A percentile compares a stretch with the other conserved stretches of the same genome.
phyloP scores from a whole-genome alignment of 495 filamentous ascomycete species.

The Pyronema domesticum region DNA sequence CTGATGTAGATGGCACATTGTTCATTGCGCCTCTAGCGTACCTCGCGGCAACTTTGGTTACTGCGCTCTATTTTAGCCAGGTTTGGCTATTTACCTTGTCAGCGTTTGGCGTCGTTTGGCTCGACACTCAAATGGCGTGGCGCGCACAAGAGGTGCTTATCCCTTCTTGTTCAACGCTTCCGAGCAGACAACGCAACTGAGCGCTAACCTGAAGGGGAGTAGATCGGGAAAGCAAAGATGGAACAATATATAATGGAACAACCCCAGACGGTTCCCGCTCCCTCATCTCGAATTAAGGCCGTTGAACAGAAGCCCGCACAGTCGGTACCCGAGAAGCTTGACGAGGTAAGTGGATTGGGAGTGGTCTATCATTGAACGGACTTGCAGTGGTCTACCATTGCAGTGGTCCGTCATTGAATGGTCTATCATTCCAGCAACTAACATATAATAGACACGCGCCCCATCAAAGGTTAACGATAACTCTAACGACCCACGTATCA shows the following conservation, averaged over 20 bases:
- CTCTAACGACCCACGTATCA: not conserved
- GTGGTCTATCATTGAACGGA: not conserved
- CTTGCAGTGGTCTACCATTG: not conserved
- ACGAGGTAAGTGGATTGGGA: not conserved
- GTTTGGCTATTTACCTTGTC: conserved; percentile 2
- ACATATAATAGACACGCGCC: not conserved
- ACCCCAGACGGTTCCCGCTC: not conserved
- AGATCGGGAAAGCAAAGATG: conserved; percentile 1
- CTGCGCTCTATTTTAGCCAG: conserved; percentile 1
- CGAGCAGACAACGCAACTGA: not conserved
- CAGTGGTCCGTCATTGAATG: not conserved
- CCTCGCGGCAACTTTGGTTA: not conserved
- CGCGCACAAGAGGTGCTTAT: not conserved
- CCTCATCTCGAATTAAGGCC: not conserved
- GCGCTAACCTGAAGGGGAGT: not conserved
- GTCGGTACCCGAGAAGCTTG: not conserved
- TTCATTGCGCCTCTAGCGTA: conserved; percentile 1
- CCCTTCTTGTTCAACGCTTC: not conserved
- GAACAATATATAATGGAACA: not conserved
- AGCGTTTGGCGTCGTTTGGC: conserved; percentile 4
- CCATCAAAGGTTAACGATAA: not conserved
- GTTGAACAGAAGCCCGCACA: not conserved
- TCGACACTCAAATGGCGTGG: conserved; percentile 5
- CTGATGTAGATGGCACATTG: not conserved
- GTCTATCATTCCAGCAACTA: not conserved